Evolutionary conservation across 805 yeast species (phyloP).

Genomic region (Limtongia smithiae): DNA sequence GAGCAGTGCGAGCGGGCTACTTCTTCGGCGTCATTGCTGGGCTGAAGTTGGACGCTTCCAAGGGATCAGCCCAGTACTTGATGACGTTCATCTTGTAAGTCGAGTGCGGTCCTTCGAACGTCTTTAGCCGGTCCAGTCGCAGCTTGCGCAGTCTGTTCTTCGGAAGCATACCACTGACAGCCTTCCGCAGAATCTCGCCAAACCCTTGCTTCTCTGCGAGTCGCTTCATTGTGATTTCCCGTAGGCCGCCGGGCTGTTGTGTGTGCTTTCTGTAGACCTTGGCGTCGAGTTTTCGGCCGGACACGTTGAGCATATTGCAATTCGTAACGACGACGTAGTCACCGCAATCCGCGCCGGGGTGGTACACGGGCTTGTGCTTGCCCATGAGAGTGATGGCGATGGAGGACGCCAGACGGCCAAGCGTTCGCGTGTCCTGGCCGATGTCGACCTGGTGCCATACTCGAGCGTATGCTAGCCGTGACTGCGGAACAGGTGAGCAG

Average conservation of each 20-base stretch:
- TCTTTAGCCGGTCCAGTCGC: conserved; percentile 79
- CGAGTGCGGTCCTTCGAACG: conserved; percentile 81
- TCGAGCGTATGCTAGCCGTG: conserved; percentile 74
- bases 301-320: conserved; percentile 72
- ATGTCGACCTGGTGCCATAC: conserved; percentile 96
- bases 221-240: conserved; percentile 75
- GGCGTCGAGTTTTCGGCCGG: conserved; percentile 79
- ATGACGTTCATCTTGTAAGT: conserved; percentile 80
- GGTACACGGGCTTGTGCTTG: conserved; percentile 91
- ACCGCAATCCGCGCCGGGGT: conserved; percentile 78
- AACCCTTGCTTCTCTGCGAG: conserved; percentile 76
- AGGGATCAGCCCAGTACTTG: conserved; percentile 23
- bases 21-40: too few species aligned
- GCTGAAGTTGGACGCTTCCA: too few species aligned
- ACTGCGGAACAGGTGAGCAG: conserved; percentile 34
- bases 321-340: conserved; percentile 97
- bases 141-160: conserved; percentile 76
- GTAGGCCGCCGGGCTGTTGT: conserved; percentile 77
- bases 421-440: conserved; percentile 74
- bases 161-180: conserved; percentile 96
- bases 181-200: conserved; percentile 77
- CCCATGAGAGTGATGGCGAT: conserved; percentile 89
- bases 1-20: too few species aligned
- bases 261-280: conserved; percentile 88
- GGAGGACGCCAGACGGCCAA: conserved; percentile 87